Evolutionary conservation across 257 asterid species (phyloP), one percentile per base, ranked within the genome.

Genomic region (Salvia splendens): DNA sequence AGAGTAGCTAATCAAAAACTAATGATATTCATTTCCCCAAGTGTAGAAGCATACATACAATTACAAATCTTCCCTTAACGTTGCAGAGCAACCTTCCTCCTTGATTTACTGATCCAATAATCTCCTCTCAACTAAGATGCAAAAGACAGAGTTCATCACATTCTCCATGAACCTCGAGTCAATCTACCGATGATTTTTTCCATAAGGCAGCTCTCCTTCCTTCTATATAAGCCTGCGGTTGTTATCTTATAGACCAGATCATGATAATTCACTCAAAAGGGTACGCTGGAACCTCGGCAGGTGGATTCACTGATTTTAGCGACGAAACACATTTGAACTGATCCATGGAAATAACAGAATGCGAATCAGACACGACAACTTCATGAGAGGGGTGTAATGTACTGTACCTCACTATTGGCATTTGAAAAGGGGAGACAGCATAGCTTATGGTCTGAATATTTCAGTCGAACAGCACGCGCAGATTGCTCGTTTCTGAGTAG

Each of bases 361-460:
- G 47, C 35, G 57, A 30, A 68, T 73, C 57, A 75, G 75, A 52
- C 5, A 60, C 24, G 30, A 33, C 4, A 41, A 42, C 30, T 20
- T 15, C 33, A 33, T 6, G 14, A 4, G 38, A 16, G 15, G 38
- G 43, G 8, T 30, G 15, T 24, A 33, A 5, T 33, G 6, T 57
- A 12, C 17, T 16, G 6, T 57, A 12, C 17, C 12, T 67, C 66
- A 46, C 36, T 24, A 16, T 52, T 38, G n/a, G 33, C 8, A 42
- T 49, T 12, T 36, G n/a, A 42, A 49, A 59, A 33, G 42, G 48
- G 43, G 42, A 14, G 46, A 40, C 5, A 24, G 32, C 32, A 45
- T 82, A 85, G 88, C 88, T 82, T 80, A 55, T 78, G 80, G 54
- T 82, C 84, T 78, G 67, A 52, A 66, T 82, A 85, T 72, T 85